These are phyloP conservation scores for Blastocystis sp. DNA, from an alignment of 352 stramenopile genomes.

Conservation along the genomic window DNA sequence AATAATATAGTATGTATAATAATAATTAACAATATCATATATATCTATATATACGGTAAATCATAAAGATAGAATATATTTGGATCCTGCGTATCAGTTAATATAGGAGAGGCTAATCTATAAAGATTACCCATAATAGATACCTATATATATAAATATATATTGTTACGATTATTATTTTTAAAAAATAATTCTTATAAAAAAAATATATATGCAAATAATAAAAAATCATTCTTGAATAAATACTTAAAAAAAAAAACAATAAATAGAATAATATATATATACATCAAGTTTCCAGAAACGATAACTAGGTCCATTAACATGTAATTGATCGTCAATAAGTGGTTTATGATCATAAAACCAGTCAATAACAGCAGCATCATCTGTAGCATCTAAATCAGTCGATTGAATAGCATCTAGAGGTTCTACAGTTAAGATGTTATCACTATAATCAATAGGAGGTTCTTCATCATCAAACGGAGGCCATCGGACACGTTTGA, in stretches of 20 bases:
- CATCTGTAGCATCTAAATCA: slow-evolving; percentile 73
- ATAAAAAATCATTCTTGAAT: no score
- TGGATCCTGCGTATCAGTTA: slow-evolving; percentile 81
- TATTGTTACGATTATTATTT: no score
- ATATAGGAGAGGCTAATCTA: slow-evolving; percentile 76
- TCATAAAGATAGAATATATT: slow-evolving; percentile 80
- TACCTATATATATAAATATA: slow-evolving; percentile 77
- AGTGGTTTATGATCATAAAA: slow-evolving; percentile 88
- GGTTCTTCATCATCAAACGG: slow-evolving; percentile 98
- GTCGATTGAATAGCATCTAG: slow-evolving; percentile 64
- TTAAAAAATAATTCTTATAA: no score
- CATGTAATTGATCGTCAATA: slow-evolving; percentile 61
- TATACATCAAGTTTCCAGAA: no score
- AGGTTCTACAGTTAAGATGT: slow-evolving; percentile 78
- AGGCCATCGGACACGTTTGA: slow-evolving; percentile 98
- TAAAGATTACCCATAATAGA: slow-evolving; percentile 91
- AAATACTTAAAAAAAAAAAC: no score
- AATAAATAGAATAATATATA: no score
- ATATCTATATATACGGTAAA: no score
- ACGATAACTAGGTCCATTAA: slow-evolving; percentile 89
- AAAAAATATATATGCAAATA: no score
- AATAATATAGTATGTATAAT: no score
- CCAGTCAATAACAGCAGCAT: slow-evolving; percentile 80
- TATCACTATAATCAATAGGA: slow-evolving; percentile 78
- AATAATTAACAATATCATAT: no score